Base-by-base conservation (phyloP, 495 filamentous ascomycete species). In the Monascus purpureus region DNA sequence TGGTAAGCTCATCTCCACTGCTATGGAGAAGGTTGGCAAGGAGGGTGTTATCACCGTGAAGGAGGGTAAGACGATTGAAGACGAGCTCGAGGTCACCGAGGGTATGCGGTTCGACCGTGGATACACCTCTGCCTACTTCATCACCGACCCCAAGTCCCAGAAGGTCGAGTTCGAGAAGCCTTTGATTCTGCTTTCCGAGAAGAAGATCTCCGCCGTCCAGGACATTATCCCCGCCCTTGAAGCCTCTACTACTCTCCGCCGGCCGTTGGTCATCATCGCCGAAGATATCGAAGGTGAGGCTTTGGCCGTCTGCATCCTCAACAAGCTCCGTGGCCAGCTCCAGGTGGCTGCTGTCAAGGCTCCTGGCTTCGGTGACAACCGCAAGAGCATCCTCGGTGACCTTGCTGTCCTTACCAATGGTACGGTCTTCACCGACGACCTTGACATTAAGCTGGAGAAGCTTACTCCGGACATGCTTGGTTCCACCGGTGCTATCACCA, bases 131-230 rank as follows among this genome's bases (percentile, higher is more conserved):
- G 82, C 90, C 45, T 97, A 97, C 77, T 97, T 97, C 75, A 96
- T 96, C 71, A 97, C 90, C 63, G 90, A 97, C 52, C 64, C 85
- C 70, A 97, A 97, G 77, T 51, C 88, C 28, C 83, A 92, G 58
- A 97, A 96, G 77, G 84, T 95, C 33, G 90, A 96, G 68, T 96
- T 96, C 46, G 90, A 97, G 78, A 96, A 96, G 75, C 90, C 90
- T 42, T 66, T 97, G 45, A 85, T 97, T 60, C 80, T 97, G 15
- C 80, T 97, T 25, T 94, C 88, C 14, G 92, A 97, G 75, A 94
- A 94, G 82, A 97, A 97, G 77, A 97, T 97, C 62, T 96, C 90
- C 28, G 77, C 83, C 28, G 92, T 94, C 28, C 83, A 94, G 66
- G 90, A 97, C 63, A 94, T 97, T 55, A 84, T 97, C 57, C 90